Evolutionary conservation across 306 rosid genomes (phyloP).

Genomic region (Inga laurina): DNA sequence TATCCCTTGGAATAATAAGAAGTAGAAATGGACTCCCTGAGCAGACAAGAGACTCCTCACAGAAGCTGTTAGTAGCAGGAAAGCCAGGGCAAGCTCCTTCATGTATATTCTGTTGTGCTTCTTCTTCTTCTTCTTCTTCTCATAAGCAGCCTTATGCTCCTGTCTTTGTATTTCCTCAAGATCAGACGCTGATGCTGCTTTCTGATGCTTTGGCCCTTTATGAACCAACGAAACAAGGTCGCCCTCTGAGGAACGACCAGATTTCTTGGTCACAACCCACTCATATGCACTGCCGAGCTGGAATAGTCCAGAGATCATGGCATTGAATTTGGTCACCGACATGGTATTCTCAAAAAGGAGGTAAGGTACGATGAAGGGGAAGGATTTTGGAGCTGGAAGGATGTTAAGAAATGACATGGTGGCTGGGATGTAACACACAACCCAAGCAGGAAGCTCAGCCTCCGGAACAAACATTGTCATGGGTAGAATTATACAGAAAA

Average conservation of each 20-base stretch:
- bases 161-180: conserved; percentile 57
- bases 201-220: conserved; percentile 65
- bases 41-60: conserved; percentile 89
- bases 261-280: conserved; percentile 97
- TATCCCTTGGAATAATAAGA: conserved; percentile 87
- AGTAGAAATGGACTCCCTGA: conserved; percentile 94
- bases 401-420: conserved; percentile 92
- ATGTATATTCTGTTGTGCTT: conserved; percentile 74
- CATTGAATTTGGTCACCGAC: conserved; percentile 94
- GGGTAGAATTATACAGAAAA: conserved; percentile 90
- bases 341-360: conserved; percentile 93
- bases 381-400: conserved; percentile 85
- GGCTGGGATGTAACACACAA: conserved; percentile 87
- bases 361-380: conserved; percentile 93
- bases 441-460: conserved; percentile 86
- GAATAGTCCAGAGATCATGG: conserved; percentile 90
- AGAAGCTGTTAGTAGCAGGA: conserved; percentile 82
- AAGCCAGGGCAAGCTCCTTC: conserved; percentile 84
- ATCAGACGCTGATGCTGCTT: conserved; percentile 60
- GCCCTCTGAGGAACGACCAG: conserved; percentile 90
- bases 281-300: conserved; percentile 90
- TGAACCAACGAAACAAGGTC: conserved; percentile 72
- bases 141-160: conserved; percentile 44
- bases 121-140: conserved; percentile 60
- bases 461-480: conserved; percentile 96